Evolutionary conservation across 371 early-diverging fungal genomes (phyloP).

Genomic region (Mortierella sp.): DNA sequence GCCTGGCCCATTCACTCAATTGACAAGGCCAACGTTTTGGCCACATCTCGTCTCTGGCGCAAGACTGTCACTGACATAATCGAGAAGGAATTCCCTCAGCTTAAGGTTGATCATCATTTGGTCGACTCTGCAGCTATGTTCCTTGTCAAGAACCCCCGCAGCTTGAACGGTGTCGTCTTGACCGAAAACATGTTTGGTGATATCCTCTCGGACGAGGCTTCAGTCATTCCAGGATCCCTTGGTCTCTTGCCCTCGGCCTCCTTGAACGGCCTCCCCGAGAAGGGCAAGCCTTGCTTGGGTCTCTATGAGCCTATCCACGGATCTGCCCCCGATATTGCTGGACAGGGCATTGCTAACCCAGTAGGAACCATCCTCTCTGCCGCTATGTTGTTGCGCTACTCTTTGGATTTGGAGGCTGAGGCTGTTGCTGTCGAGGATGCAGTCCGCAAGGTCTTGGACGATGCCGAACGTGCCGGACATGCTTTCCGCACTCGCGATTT

Average conservation of each 20-base stretch:
- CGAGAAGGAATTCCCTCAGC: conserved; percentile 86
- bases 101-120: conserved; percentile 87
- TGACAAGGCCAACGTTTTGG: conserved; percentile 98
- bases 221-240: conserved; percentile 94
- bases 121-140: conserved; percentile 98
- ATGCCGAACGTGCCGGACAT: conserved; percentile 72
- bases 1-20: conserved; percentile 91
- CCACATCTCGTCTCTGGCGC: conserved; percentile 97
- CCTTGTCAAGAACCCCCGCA: conserved; percentile 91
- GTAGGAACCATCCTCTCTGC: conserved; percentile 96
- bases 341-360: conserved; percentile 95
- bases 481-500: conserved; percentile 92
- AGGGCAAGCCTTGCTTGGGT: conserved; percentile 81
- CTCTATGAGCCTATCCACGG: conserved; percentile 99
- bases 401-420: conserved; percentile 88
- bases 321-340: conserved; percentile 98
- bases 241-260: conserved; percentile 95
- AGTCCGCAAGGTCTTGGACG: conserved; percentile 92
- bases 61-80: conserved; percentile 90
- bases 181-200: conserved; percentile 99
- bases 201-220: conserved; percentile 95
- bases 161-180: conserved; percentile 93
- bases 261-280: conserved; percentile 86
- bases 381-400: conserved; percentile 95
- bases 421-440: conserved; percentile 93